Evolutionary conservation across 1,284 basidiomycete genomes (phyloP), one percentile per base, ranked within the genome.

Genomic region (Serendipita sp.): DNA sequence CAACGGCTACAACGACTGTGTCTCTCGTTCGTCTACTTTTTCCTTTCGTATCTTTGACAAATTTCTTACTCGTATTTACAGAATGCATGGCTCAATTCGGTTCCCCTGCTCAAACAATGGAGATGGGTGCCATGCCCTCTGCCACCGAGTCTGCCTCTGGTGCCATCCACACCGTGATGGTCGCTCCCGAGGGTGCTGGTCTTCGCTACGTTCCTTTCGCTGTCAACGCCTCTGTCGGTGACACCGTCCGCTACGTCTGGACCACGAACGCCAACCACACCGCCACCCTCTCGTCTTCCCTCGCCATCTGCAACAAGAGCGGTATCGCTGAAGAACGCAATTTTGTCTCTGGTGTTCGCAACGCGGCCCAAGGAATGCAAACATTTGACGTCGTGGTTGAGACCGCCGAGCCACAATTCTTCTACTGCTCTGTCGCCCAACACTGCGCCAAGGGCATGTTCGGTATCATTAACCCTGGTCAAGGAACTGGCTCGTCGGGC

Each of bases 401-500:
- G 26, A 53, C 49, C 22, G 49, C 15, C 85, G 61, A 77, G 82
- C 69, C 79, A 85, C 41, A 78, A 77, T 88, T 79, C 81, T 87
- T 78, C 81, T 85, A 82, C 77, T 89, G 87, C 71, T 82, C 75
- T 64, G 79, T 80, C 60, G 80, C 83, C 61, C 73, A 67, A 63
- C 86, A 88, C 71, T 88, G 85, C 70, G 73, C 82, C 71, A 83
- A 85, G 78, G 87, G 87, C 68, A 89, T 89, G 86, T 88, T 87
- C 72, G 86, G 85, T 75, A 80, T 87, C 74, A 82, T 65, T 70
- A 88, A 88, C 78, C 82, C 84, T 32, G 78, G 81, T 13, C 80
- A 73, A 68, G 75, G 75, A 35, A 69, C 71, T 61, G 72, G 71
- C 62, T 68, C 75, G 61, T 69, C 76, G 15, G 64, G 64, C 17